Conservation (phyloP, 2,329 filamentous ascomycete species). For the Cladosporium colombiae region DNA sequence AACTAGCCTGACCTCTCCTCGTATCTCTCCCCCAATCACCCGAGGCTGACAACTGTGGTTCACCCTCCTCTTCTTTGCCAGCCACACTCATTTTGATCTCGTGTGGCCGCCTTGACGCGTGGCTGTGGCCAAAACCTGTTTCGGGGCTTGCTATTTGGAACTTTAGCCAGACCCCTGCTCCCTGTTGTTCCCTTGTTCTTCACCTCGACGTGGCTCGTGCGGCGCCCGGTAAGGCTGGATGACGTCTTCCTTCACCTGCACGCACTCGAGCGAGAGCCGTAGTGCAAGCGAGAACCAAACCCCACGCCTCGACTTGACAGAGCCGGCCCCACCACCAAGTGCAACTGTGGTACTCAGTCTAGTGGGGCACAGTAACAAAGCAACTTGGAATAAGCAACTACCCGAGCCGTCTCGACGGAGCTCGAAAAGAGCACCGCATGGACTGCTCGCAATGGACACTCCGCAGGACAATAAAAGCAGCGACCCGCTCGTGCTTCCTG, state of each 20-base stretch:
- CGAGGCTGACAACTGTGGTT: background rate
- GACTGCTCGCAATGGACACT: constrained; percentile 12
- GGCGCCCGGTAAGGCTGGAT: background rate
- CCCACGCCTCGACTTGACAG: constrained; percentile 4
- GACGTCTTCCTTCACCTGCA: constrained; percentile 6
- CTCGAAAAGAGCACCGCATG: background rate
- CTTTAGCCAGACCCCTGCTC: constrained; percentile 3
- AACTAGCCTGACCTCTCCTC: background rate
- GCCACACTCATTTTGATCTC: constrained; percentile 2
- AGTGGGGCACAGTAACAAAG: constrained; percentile 3
- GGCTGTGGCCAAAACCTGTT: constrained; percentile 13
- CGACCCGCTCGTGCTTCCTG: constrained; percentile 32
- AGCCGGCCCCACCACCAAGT: constrained; percentile 1
- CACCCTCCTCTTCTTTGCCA: background rate
- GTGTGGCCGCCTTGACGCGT: constrained; percentile 5
- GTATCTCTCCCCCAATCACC: background rate
- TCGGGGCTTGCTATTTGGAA: background rate
- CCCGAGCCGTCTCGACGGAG: constrained; percentile 13
- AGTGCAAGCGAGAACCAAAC: background rate
- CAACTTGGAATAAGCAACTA: constrained; percentile 14
- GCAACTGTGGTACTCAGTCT: constrained; percentile 2
- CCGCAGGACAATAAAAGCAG: constrained; percentile 17
- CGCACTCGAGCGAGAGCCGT: background rate
- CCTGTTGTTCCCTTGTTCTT: background rate
- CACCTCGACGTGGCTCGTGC: background rate